Percentiles rank a stretch among this genome's conserved stretches.
Conservation (phyloP, 2,329 filamentous ascomycete genomes). For the Diaporthe citriasiana region DNA sequence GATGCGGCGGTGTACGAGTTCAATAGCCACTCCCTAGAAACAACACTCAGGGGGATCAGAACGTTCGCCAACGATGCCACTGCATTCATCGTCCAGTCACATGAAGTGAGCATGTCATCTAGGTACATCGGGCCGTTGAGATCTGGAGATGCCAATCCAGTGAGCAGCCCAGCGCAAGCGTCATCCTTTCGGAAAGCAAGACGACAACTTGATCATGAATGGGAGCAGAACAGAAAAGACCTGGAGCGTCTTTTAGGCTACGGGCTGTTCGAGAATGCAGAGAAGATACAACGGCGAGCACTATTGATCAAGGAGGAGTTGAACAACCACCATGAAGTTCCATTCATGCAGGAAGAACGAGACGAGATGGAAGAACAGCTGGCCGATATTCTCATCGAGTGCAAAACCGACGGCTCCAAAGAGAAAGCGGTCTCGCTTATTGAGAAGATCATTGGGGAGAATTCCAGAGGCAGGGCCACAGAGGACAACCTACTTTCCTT, state of each 20-base stretch:
- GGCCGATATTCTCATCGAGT: constrained; percentile 22
- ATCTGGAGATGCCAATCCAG: not conserved
- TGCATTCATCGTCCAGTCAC: not conserved
- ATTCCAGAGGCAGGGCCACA: not conserved
- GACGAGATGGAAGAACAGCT: constrained; percentile 20
- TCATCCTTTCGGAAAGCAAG: not conserved
- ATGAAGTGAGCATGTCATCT: not conserved
- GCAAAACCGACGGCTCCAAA: not conserved
- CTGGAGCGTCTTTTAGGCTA: not conserved
- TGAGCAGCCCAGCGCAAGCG: not conserved
- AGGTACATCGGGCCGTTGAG: not conserved
- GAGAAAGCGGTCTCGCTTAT: constrained; percentile 20
- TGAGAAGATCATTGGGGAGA: not conserved
- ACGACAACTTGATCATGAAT: constrained; percentile 8
- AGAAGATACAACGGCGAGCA: constrained; percentile 26
- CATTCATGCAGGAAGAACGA: not conserved
- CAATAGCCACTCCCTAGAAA: constrained; percentile 9
- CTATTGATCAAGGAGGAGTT: constrained; percentile 26
- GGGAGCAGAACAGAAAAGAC: constrained; percentile 20
- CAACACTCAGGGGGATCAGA: not conserved
- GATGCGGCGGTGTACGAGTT: not conserved
- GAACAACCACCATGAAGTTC: not conserved
- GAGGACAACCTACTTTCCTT: not conserved
- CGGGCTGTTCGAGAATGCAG: constrained; percentile 19
- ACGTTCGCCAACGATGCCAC: constrained; percentile 23